Evolutionary conservation across 805 yeast genomes (phyloP), one percentile per base, ranked within the genome.

Genomic region (Cyberlindnera americana): DNA sequence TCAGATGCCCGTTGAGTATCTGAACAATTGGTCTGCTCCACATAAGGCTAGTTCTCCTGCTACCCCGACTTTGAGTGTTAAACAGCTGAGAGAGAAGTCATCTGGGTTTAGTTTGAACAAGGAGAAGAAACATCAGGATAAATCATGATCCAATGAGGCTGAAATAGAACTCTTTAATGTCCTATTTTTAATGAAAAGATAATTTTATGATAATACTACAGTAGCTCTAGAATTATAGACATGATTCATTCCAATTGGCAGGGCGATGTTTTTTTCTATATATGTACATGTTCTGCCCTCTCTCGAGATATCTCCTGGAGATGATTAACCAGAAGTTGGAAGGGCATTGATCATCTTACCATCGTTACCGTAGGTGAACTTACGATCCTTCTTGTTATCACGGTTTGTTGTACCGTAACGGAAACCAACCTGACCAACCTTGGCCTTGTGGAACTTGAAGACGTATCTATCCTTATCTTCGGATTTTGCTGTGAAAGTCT

Each of bases 351-450:
- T 32, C 60, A 52, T 81, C 53, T 73, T 75, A 53, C 95, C 95
- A 41, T 72, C 67, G 50, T 77, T 75, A 56, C 83, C 81, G 60
- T 72, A 85, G 2, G 81, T 85, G 52, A 84, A 70, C 50, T 72
- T 75, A 64, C 98, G 79, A 60, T 87, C 83, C 59, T 81, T 85
- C 75, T 83, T 87, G 54, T 77, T 81, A 64, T 91, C 98, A 68
- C 96, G 86, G 50, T 81, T 73, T 15, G 88, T 76, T 29, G 89
- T 86, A 64, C 98, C 98, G 59, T 91, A 91, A 59, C 98, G 80
- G 74, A 67, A 78, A 36, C 98, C 99, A 38, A 89, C 93, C 40
- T 77, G 67, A 26, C 96, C 97, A 34, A 83, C 87, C 56, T 74
- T 78, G 32, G 88, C 83, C 47, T 80, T 74, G 16, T 83, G 80